These are phyloP conservation scores for Cicer cuneatum DNA, from an alignment of 306 rosid genomes.

Conservation along the genomic window DNA sequence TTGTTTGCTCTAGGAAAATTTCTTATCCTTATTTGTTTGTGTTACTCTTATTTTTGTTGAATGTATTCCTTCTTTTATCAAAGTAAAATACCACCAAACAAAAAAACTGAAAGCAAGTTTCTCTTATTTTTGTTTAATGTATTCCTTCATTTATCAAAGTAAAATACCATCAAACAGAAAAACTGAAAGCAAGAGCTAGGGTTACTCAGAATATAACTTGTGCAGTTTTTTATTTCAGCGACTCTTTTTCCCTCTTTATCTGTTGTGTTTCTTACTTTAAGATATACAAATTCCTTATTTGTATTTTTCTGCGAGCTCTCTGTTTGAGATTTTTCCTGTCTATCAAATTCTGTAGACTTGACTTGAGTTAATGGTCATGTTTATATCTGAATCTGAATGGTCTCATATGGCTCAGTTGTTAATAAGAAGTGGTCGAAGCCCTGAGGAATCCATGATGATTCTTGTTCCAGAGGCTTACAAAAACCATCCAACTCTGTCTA, in stretches of 20 bases:
- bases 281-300: conserved; percentile 16
- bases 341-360: conserved; percentile 35
- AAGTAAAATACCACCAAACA: conserved; percentile 5
- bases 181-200: conserved; percentile 17
- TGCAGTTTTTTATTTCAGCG: conserved; percentile 2
- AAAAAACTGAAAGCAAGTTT: conserved; percentile 4
- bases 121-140: no score
- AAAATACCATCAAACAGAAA: conserved; percentile 7
- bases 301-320: conserved; percentile 30
- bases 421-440: conserved; percentile 90
- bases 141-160: conserved; percentile 13
- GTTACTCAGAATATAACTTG: conserved; percentile 27
- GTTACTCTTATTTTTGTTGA: no score
- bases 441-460: conserved; percentile 96
- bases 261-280: conserved; percentile 15
- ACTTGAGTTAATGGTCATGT: conserved; percentile 38
- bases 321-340: conserved; percentile 12
- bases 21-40: conserved; percentile 13
- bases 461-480: conserved; percentile 99
- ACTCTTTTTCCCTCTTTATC: conserved; percentile 9
- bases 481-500: conserved; percentile 87
- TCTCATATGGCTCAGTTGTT: conserved; percentile 67
- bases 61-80: conserved; percentile 10
- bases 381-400: conserved; percentile 42
- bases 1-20: conserved; percentile 1